These are phyloP conservation scores for Suhomyces atakaporum DNA, from an alignment of 1,139 yeast species.

Conservation along the genomic window DNA sequence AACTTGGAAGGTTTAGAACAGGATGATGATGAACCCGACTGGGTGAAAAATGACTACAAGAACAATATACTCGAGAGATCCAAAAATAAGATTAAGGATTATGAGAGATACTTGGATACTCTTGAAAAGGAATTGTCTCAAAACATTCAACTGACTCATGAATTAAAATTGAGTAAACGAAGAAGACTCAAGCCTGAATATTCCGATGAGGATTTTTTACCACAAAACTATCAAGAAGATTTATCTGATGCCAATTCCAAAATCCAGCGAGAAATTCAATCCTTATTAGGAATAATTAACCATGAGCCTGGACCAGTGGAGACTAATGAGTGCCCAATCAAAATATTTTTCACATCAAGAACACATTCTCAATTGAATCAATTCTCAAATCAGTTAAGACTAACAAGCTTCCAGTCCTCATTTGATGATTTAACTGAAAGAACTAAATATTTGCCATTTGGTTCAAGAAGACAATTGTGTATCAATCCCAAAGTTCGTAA, in stretches of 20 bases:
- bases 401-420: constrained; percentile 68
- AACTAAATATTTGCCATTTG: constrained; percentile 65
- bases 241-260: constrained; percentile 23
- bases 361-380: constrained; percentile 91
- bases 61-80: constrained; percentile 33
- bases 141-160: constrained; percentile 16
- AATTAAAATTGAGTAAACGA: constrained; percentile 5
- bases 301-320: constrained; percentile 19
- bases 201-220: constrained; percentile 34
- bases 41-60: constrained; percentile 54
- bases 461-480: constrained; percentile 85
- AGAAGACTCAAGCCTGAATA: constrained; percentile 6
- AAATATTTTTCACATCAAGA: constrained; percentile 71
- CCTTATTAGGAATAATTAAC: constrained; percentile 42
- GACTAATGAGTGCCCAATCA: constrained; percentile 42
- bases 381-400: constrained; percentile 69
- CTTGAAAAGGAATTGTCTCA: constrained; percentile 20
- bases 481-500: constrained; percentile 58
- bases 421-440: constrained; percentile 42
- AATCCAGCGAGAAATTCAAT: constrained; percentile 46
- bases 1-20: constrained; percentile 24
- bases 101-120: constrained; percentile 41
- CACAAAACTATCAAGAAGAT: constrained; percentile 40
- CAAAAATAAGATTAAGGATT: constrained; percentile 36
- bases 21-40: constrained; percentile 58